These are phyloP conservation scores for Dendrobium officinale DNA, from an alignment of 106 monocot genomes.

Conservation along the genomic window DNA sequence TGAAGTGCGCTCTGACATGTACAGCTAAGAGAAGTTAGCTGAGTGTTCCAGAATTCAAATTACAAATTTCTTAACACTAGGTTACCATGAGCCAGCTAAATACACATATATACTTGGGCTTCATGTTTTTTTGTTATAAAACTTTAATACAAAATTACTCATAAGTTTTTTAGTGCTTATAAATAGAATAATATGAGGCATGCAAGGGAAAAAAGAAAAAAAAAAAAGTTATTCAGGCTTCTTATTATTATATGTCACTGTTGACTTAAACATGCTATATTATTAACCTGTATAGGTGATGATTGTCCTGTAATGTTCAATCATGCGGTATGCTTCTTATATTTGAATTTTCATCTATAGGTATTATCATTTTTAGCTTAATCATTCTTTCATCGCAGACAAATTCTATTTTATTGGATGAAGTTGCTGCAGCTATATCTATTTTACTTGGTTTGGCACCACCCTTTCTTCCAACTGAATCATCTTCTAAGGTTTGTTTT, in stretches of 20 bases:
- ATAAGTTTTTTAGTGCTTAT: neutral
- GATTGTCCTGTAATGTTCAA: neutral
- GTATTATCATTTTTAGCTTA: neutral
- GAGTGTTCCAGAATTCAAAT: neutral
- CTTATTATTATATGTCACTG: neutral
- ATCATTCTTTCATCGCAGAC: neutral
- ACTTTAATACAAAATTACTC: neutral
- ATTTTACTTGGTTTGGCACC: constrained; percentile 88
- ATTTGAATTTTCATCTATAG: neutral
- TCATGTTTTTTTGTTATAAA: neutral
- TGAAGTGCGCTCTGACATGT: neutral
- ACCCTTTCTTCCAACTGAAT: constrained; percentile 37
- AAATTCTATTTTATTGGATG: constrained; percentile 19
- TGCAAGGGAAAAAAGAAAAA: neutral
- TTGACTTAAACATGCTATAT: constrained; percentile 1
- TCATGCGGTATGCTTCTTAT: neutral
- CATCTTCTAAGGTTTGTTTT: constrained; percentile 57
- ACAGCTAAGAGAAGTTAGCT: neutral
- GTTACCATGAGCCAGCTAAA: neutral
- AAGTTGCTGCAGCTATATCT: constrained; percentile 65
- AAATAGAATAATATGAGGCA: neutral
- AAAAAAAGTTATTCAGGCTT: neutral
- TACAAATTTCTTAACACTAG: neutral
- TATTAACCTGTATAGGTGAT: neutral
- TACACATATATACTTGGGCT: neutral